Conservation (phyloP, 495 filamentous ascomycete genomes). For the Oidiodendron maius region DNA sequence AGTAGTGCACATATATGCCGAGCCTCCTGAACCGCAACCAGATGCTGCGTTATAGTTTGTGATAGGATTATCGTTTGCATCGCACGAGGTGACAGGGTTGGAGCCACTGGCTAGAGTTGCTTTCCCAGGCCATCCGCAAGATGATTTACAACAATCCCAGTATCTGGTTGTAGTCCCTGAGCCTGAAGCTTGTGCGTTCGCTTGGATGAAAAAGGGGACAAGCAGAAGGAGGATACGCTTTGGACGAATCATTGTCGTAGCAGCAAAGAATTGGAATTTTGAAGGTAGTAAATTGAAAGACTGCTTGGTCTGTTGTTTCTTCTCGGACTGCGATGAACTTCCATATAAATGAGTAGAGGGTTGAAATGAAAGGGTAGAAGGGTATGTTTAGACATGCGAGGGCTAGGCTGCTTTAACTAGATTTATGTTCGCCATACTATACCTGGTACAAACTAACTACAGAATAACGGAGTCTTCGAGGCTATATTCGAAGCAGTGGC, state of each 20-base stretch:
- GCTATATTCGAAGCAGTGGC: too few species aligned
- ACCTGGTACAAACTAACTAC: too few species aligned
- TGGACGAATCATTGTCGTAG: slow-evolving; percentile 3
- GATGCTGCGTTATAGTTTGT: slow-evolving; percentile 40
- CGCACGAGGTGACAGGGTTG: slow-evolving; percentile 47
- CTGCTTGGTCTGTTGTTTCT: too few species aligned
- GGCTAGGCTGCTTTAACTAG: too few species aligned
- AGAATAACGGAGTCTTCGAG: too few species aligned
- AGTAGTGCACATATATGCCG: slow-evolving; percentile 56
- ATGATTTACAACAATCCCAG: slow-evolving; percentile 38
- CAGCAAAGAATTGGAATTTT: neutral
- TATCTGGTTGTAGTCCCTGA: slow-evolving; percentile 54
- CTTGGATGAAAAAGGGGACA: slow-evolving; percentile 13
- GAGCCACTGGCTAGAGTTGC: slow-evolving; percentile 32
- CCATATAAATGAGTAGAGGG: neutral
- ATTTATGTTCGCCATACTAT: too few species aligned
- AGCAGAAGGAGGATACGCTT: slow-evolving; percentile 17
- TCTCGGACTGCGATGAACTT: too few species aligned
- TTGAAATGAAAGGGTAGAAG: neutral
- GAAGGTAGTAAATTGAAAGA: neutral
- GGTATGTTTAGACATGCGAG: neutral
- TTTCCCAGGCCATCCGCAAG: slow-evolving; percentile 58
- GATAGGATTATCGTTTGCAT: slow-evolving; percentile 48
- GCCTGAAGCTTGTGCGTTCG: slow-evolving; percentile 11
- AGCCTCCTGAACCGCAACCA: slow-evolving; percentile 48